phyloP scores from a whole-genome alignment of 2,329 filamentous ascomycete species.

The Microdochium trichocladiopsis region DNA sequence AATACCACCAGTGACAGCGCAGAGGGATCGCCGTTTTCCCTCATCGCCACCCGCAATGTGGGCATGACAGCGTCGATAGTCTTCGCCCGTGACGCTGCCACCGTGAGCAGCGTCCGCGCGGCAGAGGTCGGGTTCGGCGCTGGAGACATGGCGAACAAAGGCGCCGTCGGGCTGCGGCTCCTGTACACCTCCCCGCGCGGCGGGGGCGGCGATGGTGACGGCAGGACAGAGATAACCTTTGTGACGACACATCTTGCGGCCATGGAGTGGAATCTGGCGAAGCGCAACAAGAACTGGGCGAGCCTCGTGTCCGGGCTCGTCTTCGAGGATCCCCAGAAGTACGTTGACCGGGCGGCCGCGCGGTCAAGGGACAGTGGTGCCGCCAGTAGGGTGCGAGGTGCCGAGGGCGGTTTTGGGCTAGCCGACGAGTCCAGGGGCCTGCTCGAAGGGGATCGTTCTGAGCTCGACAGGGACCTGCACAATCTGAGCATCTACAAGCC shows the following conservation, averaged over 20 bases:
- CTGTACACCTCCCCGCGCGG: slow-evolving; percentile 44
- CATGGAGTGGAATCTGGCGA: slow-evolving; percentile 70
- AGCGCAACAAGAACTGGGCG: slow-evolving; percentile 83
- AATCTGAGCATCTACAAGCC: slow-evolving; percentile 66
- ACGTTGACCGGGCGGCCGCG: slow-evolving; percentile 16
- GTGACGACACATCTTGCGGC: slow-evolving; percentile 83
- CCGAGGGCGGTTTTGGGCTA: slow-evolving; percentile 3
- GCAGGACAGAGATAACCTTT: slow-evolving; percentile 66
- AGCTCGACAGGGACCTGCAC: slow-evolving; percentile 34
- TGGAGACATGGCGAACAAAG: slow-evolving; percentile 91
- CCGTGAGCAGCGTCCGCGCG: slow-evolving; percentile 61
- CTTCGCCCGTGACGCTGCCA: slow-evolving; percentile 60
- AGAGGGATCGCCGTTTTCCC: slow-evolving; percentile 50
- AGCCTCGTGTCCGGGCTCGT: slow-evolving; percentile 73
- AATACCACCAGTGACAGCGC: too few relatives aligned
- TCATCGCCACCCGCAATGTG: slow-evolving; percentile 65
- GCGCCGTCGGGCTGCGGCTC: slow-evolving; percentile 74
- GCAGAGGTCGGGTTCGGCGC: slow-evolving; percentile 80
- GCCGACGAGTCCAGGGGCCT: slow-evolving; percentile 13
- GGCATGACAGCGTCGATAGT: slow-evolving; percentile 89
- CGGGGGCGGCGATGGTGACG: slow-evolving; percentile 14
- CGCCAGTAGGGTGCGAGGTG: slow-evolving; percentile 6
- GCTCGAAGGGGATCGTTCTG: slow-evolving; percentile 16
- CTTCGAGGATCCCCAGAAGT: slow-evolving; percentile 52
- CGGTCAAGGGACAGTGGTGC: slow-evolving; percentile 5